Base-by-base conservation (phyloP, 2,329 filamentous ascomycete genomes). In the Ceratocystis destructans region DNA sequence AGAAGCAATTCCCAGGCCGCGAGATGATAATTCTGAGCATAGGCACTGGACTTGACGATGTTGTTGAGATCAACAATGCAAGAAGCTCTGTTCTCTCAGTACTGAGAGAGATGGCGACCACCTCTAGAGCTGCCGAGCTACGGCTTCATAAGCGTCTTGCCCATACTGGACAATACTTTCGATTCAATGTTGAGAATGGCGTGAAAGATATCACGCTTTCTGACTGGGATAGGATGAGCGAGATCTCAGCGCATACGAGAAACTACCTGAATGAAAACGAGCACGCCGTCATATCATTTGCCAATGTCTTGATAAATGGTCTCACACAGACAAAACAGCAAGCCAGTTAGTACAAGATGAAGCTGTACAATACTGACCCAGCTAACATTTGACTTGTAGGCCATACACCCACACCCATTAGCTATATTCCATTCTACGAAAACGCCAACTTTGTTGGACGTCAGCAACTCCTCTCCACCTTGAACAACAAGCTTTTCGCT, bases 101-200 rank as follows among this genome's bases (percentile, higher is more conserved):
- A 22, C 20, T 46, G 15, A 53, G 3, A 20, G 17, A n/a, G 5
- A 53, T 53, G n/a, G 48, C 48, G 3, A 22, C 1, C 6, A 25
- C 3, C n/a, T 53, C 48, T 8, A 20, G 12, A 8, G 22, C n/a
- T 10, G 48, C 22, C 8, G 15, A 53, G 8, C 22, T 53, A 10
- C 17, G 22, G 1, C 48, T 53, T 68, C 62, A 6, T 70, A 68
- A 59, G 62, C 50, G 63, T 53, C 71, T 71, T 62, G 63, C 66
- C 10, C 69, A 67, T 5, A 68, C 53, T 28, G 59, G 55, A 6
- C 66, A 67, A 20, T 73, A 74, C 67, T 69, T 69, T 46, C 68
- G 72, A 15, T 72, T 73, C 64, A 72, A 72, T 48, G 72, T 73
- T 1, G 70, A 72, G 15, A 68, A 67, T n/a, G 73, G 73, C 6